Percentiles rank a stretch among this genome's conserved stretches.
phyloP scores from a whole-genome alignment of 768 basidiomycete species.

The Dioszegia crocea region DNA sequence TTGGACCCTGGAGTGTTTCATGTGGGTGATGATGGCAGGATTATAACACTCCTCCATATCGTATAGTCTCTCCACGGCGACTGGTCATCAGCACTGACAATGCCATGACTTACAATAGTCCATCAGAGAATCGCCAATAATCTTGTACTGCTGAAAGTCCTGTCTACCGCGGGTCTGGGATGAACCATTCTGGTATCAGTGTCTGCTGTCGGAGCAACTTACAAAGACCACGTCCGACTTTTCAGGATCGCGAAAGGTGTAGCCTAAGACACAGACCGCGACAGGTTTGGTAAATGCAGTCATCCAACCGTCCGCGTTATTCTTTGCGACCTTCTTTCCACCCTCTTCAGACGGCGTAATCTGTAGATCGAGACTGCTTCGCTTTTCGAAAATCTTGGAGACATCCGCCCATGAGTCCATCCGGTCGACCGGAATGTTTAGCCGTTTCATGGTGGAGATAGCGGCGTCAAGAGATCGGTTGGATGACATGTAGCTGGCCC shows the following conservation, averaged over 20 bases:
- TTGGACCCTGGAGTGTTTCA: constrained; percentile 20
- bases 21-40: constrained; percentile 22
- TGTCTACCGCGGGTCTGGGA: constrained; percentile 1
- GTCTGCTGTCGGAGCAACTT: too few relatives aligned
- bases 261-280: constrained; percentile 16
- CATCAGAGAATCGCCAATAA: constrained; percentile 31
- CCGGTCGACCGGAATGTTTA: constrained; percentile 7
- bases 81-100: constrained; percentile 17
- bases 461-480: constrained; percentile 10
- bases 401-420: constrained; percentile 6
- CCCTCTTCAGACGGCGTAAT: not conserved
- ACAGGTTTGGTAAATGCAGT: constrained; percentile 15
- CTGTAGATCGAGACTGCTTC: not conserved
- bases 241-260: constrained; percentile 21
- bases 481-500: constrained; percentile 26
- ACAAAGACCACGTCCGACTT: constrained; percentile 20
- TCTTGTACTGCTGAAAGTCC: constrained; percentile 22
- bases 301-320: constrained; percentile 10
- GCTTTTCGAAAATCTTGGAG: not conserved
- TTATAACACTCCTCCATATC: constrained; percentile 13
- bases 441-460: constrained; percentile 6
- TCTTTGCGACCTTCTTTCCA: not conserved
- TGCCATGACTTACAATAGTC: constrained; percentile 28
- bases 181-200: not conserved
- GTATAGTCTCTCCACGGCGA: constrained; percentile 27